Percentiles rank a stretch among this genome's conserved stretches.
Evolutionary conservation across 441 rosid genomes (phyloP).

Genomic region (Gossypium davidsonii): DNA sequence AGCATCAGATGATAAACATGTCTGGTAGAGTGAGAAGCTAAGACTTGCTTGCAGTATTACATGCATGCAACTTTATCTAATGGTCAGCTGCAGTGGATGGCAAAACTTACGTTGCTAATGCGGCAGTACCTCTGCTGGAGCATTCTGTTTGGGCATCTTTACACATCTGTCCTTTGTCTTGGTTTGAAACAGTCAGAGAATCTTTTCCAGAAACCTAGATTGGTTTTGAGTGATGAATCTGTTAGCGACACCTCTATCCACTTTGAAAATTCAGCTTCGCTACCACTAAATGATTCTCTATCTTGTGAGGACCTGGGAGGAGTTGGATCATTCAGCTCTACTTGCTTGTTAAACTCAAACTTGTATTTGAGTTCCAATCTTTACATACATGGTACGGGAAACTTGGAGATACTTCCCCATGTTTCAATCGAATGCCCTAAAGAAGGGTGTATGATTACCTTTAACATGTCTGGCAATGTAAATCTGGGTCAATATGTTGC

Average conservation of each 20-base stretch:
- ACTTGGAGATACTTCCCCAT: slow-evolving; percentile 66
- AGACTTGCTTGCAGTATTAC: slow-evolving; percentile 13
- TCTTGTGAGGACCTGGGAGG: slow-evolving; percentile 79
- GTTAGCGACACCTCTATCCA: slow-evolving; percentile 17
- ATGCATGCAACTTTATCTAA: slow-evolving; percentile 11
- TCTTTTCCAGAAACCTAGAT: slow-evolving; percentile 22
- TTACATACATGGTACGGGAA: slow-evolving; percentile 63
- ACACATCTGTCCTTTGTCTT: slow-evolving; percentile 25
- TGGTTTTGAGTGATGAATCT: slow-evolving; percentile 26
- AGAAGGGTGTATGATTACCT: slow-evolving; percentile 60
- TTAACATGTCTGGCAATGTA: slow-evolving; percentile 75
- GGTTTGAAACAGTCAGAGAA: slow-evolving; percentile 29
- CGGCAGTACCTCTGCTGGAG: slow-evolving; percentile 37
- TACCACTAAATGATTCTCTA: slow-evolving; percentile 24
- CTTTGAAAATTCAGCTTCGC: slow-evolving; percentile 20
- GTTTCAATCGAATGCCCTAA: slow-evolving; percentile 60
- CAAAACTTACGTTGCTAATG: slow-evolving; percentile 41
- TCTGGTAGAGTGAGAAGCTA: slow-evolving; percentile 9
- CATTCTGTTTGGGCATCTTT: slow-evolving; percentile 40
- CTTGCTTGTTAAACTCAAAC: slow-evolving; percentile 73
- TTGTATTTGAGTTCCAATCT: slow-evolving; percentile 55
- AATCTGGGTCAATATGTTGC: slow-evolving; percentile 62
- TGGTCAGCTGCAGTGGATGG: slow-evolving; percentile 20
- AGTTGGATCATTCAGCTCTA: slow-evolving; percentile 81
- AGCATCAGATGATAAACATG: slow-evolving; percentile 8